phyloP scores from a whole-genome alignment of 2,329 filamentous ascomycete species.

The Phoma sp. region DNA sequence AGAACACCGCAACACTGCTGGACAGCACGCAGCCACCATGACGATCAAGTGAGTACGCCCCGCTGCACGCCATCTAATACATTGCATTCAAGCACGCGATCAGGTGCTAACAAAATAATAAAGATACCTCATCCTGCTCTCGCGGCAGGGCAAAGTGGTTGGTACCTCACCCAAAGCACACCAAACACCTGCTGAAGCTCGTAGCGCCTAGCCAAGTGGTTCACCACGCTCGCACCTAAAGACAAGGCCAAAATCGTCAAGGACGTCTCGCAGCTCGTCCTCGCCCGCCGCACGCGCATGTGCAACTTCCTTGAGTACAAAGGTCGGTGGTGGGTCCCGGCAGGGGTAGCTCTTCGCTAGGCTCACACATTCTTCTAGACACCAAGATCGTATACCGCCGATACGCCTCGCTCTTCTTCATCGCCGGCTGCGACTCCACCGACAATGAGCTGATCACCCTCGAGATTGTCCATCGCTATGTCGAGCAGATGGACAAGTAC shows the following conservation, averaged over 20 bases:
- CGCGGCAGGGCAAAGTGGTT: slow-evolving; percentile 99
- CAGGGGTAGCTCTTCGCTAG: slow-evolving; percentile 25
- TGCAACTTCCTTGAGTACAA: slow-evolving; percentile 99
- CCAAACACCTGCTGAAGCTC: slow-evolving; percentile 41
- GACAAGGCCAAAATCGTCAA: slow-evolving; percentile 99
- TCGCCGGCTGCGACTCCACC: slow-evolving; percentile 93
- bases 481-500: slow-evolving; percentile 99
- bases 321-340: slow-evolving; percentile 62
- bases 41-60: slow-evolving; percentile 61
- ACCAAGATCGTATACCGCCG: slow-evolving; percentile 98
- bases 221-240: slow-evolving; percentile 94
- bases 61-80: neutral
- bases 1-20: slow-evolving; percentile 14
- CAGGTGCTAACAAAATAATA: slow-evolving; percentile 15
- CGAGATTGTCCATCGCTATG: slow-evolving; percentile 98
- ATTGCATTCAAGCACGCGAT: neutral
- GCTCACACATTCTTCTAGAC: slow-evolving; percentile 64
- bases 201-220: slow-evolving; percentile 98
- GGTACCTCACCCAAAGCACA: slow-evolving; percentile 52
- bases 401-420: slow-evolving; percentile 99
- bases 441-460: slow-evolving; percentile 99
- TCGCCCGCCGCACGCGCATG: slow-evolving; percentile 96
- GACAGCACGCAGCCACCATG: slow-evolving; percentile 49
- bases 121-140: slow-evolving; percentile 97
- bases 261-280: slow-evolving; percentile 96